Percentiles rank a stretch among this genome's conserved stretches.
These are phyloP conservation scores for Nemania serpens DNA, from an alignment of 2,329 filamentous ascomycete species.

Conservation along the genomic window DNA sequence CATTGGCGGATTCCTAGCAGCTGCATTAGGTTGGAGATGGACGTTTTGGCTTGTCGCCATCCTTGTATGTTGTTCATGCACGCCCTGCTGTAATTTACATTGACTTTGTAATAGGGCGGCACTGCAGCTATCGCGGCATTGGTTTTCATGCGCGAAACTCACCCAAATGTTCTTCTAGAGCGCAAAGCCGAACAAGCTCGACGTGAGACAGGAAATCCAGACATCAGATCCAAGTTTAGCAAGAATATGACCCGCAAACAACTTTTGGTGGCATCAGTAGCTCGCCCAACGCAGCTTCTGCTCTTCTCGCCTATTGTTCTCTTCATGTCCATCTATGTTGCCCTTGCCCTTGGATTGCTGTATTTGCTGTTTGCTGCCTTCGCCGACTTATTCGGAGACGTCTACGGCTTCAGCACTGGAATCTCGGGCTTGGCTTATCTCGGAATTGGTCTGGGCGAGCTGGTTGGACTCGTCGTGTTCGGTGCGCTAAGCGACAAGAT, in stretches of 20 bases:
- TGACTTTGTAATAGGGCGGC: slow-evolving; percentile 3
- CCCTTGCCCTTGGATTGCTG: slow-evolving; percentile 12
- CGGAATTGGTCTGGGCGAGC: slow-evolving; percentile 9
- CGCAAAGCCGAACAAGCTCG: slow-evolving; percentile 1
- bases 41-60: slow-evolving; percentile 45
- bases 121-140: not conserved
- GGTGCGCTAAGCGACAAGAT: slow-evolving; percentile 11
- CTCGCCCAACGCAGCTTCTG: slow-evolving; percentile 16
- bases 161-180: slow-evolving; percentile 8
- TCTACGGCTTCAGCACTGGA: slow-evolving; percentile 10
- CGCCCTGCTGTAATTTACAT: slow-evolving; percentile 10
- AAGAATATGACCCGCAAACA: not conserved
- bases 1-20: slow-evolving; percentile 43
- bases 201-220: slow-evolving; percentile 8
- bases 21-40: slow-evolving; percentile 54
- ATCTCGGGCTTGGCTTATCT: slow-evolving; percentile 13
- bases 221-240: not conserved
- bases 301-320: slow-evolving; percentile 14
- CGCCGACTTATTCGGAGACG: not conserved
- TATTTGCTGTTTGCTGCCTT: slow-evolving; percentile 17
- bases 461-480: slow-evolving; percentile 12
- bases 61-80: slow-evolving; percentile 40
- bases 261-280: not conserved
- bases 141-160: slow-evolving; percentile 20
- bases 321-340: slow-evolving; percentile 8